phyloP scores from a whole-genome alignment of 1,284 basidiomycete species.

The Ceratobasidium sp. region DNA sequence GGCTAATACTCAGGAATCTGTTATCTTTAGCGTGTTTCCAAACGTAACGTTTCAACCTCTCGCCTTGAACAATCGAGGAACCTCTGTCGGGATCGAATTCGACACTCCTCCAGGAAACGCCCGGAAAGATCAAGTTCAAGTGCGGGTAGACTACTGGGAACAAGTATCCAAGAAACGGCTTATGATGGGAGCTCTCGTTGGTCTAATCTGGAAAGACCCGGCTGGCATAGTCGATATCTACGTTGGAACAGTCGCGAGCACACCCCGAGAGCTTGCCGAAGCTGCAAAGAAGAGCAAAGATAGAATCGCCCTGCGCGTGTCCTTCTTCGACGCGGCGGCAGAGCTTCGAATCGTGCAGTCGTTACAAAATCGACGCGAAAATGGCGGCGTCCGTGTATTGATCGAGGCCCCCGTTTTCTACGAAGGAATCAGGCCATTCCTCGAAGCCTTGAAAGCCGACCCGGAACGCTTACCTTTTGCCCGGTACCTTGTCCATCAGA shows the following conservation, averaged over 20 bases:
- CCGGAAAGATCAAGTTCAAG: constrained; percentile 16
- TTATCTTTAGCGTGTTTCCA: constrained; percentile 73
- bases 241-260: constrained; percentile 66
- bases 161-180: constrained; percentile 67
- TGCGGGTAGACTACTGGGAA: constrained; percentile 68
- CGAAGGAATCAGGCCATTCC: constrained; percentile 73
- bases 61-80: constrained; percentile 62
- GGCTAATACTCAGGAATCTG: constrained; percentile 60
- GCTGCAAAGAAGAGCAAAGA: constrained; percentile 56
- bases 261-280: constrained; percentile 61
- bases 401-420: constrained; percentile 74
- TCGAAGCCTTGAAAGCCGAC: constrained; percentile 67
- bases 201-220: constrained; percentile 62
- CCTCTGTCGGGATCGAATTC: constrained; percentile 64
- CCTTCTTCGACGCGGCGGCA: constrained; percentile 68
- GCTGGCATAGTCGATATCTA: constrained; percentile 57
- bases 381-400: constrained; percentile 57
- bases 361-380: constrained; percentile 53
- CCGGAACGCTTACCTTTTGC: constrained; percentile 70
- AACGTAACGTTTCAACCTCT: constrained; percentile 63
- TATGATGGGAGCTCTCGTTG: constrained; percentile 70
- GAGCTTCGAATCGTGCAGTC: constrained; percentile 64
- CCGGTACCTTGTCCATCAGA: constrained; percentile 65
- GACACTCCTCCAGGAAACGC: constrained; percentile 67
- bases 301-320: constrained; percentile 62